Conservation (phyloP, 805 yeast species). For the Yarrowia sp. region DNA sequence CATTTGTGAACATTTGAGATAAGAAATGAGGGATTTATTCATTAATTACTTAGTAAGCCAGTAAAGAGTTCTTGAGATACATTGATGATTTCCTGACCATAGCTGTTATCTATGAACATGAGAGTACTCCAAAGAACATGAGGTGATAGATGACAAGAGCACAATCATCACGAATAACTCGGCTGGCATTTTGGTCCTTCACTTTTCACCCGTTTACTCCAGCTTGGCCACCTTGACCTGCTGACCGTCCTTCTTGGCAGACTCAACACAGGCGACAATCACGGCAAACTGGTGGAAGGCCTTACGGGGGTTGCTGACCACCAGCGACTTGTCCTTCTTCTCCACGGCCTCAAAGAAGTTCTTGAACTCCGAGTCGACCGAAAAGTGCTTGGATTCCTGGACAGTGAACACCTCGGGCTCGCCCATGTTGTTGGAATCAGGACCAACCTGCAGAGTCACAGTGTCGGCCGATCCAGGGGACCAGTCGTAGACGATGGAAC, state of each 20-base stretch:
- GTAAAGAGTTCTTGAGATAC: no score
- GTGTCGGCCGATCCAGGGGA: conserved; percentile 44
- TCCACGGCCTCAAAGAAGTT: conserved; percentile 67
- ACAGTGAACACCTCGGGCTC: conserved; percentile 46
- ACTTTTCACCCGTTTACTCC: background rate
- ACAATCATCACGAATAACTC: no score
- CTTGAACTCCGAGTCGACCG: conserved; percentile 57
- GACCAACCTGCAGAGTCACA: conserved; percentile 46
- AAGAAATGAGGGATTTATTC: no score
- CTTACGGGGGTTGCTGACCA: conserved; percentile 69
- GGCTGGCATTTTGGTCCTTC: no score
- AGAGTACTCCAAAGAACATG: no score
- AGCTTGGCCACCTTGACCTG: conserved; percentile 46
- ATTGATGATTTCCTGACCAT: no score
- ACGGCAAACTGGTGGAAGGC: conserved; percentile 94
- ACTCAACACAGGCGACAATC: conserved; percentile 82
- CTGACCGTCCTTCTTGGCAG: conserved; percentile 56
- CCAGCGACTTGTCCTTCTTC: conserved; percentile 64
- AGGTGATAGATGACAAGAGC: no score
- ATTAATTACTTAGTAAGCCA: no score
- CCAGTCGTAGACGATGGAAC: conserved; percentile 73
- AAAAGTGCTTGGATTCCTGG: conserved; percentile 45
- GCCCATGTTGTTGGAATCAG: conserved; percentile 43
- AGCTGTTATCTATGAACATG: no score
- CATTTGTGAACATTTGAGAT: no score